Evolutionary conservation across 2,329 filamentous ascomycete genomes (phyloP), one percentile per base, ranked within the genome.

Genomic region (Colletotrichum ledebouriae): DNA sequence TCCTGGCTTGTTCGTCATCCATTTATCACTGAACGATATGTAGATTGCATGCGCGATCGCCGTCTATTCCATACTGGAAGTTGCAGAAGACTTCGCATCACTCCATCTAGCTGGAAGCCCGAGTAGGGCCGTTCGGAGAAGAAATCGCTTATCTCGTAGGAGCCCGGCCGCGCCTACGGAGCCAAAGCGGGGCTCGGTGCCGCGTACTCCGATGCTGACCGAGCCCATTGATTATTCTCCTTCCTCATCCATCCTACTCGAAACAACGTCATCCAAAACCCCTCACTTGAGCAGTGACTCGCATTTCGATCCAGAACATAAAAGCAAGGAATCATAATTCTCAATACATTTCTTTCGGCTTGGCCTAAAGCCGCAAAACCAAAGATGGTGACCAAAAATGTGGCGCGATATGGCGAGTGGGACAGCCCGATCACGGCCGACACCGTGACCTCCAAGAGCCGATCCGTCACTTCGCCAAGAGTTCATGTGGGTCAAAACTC

Each of bases 381-480:
- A 17, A 55, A 46, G 52, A 77, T 78, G 75, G 63, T 71, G 1
- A 63, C 67, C 15, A 77, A 75, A 60, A 69, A 69, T 20, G 72
- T 72, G 15, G 76, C 72, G 0, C 76, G 74, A 3, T 81, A 82
- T 25, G 81, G 81, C 22, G 72, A 77, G 7, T 83, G 81, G 81
- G 64, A 75, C 13, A 82, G 81, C 3, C 74, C 75, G 9, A 81
- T 83, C 49, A 77, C 77, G 1, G 64, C 75, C 12, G 79, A 80
- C 15, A 76, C 76, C 1, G 76, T 80, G 2, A 78, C 77, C 2
- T 77, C 77, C 4, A 78, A 78, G n/a, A 77, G 73, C 20, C 73
- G 75, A 60, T 69, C 61, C 2, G 62, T 83, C 9, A 74, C 72
- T 0, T 76, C 76, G 3, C 81, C 81, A 2, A 75, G 80, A n/a